Evolutionary conservation across 805 yeast genomes (phyloP).

Genomic region (Cyberlindnera euphorbiae): DNA sequence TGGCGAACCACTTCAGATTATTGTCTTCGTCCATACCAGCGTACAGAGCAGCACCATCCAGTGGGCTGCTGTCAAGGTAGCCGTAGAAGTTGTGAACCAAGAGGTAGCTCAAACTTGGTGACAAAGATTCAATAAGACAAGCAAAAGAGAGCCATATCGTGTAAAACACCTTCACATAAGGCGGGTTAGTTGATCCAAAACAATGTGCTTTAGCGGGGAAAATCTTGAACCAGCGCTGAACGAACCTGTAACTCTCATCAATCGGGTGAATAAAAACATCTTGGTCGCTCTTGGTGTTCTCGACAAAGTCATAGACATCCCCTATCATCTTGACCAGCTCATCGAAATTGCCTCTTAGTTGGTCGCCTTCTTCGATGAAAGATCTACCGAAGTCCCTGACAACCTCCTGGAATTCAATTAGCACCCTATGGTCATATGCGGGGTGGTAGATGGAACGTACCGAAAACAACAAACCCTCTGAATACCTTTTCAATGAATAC

Average conservation of each 20-base stretch:
- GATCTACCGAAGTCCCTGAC: too few relatives aligned
- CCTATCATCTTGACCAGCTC: constrained; percentile 8
- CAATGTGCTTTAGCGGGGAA: constrained; percentile 18
- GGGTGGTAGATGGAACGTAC: not conserved
- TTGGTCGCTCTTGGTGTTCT: constrained; percentile 6
- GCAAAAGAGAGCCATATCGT: constrained; percentile 16
- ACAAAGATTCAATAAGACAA: constrained; percentile 12
- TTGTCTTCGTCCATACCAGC: constrained; percentile 6
- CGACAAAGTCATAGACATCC: constrained; percentile 8
- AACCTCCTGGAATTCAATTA: too few relatives aligned
- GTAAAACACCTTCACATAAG: constrained; percentile 15
- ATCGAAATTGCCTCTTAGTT: constrained; percentile 4
- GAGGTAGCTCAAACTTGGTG: too few relatives aligned
- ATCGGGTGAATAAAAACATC: constrained; percentile 21
- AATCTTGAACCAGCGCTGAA: constrained; percentile 14
- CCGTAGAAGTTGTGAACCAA: too few relatives aligned
- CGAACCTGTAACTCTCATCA: constrained; percentile 8
- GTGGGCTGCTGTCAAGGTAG: not conserved
- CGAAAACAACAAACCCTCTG: constrained; percentile 8
- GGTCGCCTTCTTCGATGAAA: constrained; percentile 5
- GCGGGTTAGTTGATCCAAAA: constrained; percentile 8
- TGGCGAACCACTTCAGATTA: constrained; percentile 9
- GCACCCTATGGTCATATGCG: too few relatives aligned
- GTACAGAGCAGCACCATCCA: constrained; percentile 9
- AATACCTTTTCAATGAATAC: constrained; percentile 5